Evolutionary conservation across 2,329 filamentous ascomycete genomes (phyloP).

Genomic region (Colletotrichum sansevieriae): DNA sequence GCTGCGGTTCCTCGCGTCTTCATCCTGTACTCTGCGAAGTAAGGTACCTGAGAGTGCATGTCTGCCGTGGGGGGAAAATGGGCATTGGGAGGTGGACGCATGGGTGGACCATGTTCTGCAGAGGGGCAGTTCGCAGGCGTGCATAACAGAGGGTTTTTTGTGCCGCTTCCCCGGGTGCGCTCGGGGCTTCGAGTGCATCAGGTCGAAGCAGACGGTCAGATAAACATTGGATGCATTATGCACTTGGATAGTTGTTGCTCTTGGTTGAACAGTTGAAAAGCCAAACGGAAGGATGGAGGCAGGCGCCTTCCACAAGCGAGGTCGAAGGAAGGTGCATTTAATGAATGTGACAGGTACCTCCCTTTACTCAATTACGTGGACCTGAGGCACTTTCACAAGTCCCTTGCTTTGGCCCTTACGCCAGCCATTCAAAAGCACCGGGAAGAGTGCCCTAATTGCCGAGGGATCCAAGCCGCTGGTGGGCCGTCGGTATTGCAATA

Average conservation of each 20-base stretch:
- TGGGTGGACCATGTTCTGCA: conserved; percentile 36
- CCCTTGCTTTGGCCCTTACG: neutral
- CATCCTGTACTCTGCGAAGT: no score
- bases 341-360: no score
- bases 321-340: no score
- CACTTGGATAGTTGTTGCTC: conserved; percentile 15
- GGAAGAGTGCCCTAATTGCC: conserved; percentile 10
- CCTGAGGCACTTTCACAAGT: no score
- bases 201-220: conserved; percentile 35
- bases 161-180: conserved; percentile 33
- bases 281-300: no score
- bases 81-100: conserved; percentile 9
- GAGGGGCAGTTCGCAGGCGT: conserved; percentile 17
- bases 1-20: no score
- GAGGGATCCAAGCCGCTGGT: conserved; percentile 26
- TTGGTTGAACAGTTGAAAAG: neutral
- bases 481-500: conserved; percentile 4
- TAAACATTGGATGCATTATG: conserved; percentile 29
- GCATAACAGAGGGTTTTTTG: conserved; percentile 34
- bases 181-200: conserved; percentile 28
- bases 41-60: no score
- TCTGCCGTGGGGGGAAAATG: no score
- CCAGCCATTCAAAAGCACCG: neutral
- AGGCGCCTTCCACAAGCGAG: no score
- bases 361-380: no score